Evolutionary conservation across 148 eudicot genomes (phyloP), one percentile per base, ranked within the genome.

Genomic region (Silene conica): DNA sequence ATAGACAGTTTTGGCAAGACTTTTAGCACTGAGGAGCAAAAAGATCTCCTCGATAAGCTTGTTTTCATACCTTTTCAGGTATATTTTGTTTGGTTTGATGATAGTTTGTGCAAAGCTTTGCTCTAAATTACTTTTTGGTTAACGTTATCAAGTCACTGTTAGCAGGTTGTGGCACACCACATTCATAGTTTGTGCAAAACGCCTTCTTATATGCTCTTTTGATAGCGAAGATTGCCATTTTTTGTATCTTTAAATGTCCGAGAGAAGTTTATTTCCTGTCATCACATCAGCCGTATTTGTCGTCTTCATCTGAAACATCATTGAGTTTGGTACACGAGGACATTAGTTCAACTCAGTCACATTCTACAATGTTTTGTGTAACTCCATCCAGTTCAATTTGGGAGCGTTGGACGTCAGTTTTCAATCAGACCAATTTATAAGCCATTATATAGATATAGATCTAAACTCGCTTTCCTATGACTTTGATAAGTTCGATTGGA

Each of bases 51-150:
- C 45, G 79, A 73, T 10, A 80, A 74, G 78, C 82, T 94, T 54
- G 67, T 92, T 19, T 95, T 86, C 83, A 85, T 95, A 67, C 99
- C 97, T 23, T 96, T 96, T 83, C 84, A 90, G 97, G 99, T 92
- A 48, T 55, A 16, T 58, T 68, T 63, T 9, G 21, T 69, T 67
- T 20, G 16, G 56, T 25, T 13, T 15, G 31, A 67, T 34, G 31
- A 34, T 76, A 65, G 69, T 65, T 34, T 65, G 56, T 45, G 56
- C 56, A 46, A 46, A 46, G 12, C n/a, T 66, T 19, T 19, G 54
- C 15, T 45, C 25, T 46, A 45, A n/a, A 0, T 45, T 16, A 45
- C 28, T 19, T 20, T 46, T 11, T 21, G n/a, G 6, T 45, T 21
- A 20, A 13, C 21, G 26, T 15, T 31, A 64, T 15, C 15, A 2